Evolutionary conservation across 345 rosid genomes (phyloP), one percentile per base, ranked within the genome.

Genomic region (Lumnitzera littorea): DNA sequence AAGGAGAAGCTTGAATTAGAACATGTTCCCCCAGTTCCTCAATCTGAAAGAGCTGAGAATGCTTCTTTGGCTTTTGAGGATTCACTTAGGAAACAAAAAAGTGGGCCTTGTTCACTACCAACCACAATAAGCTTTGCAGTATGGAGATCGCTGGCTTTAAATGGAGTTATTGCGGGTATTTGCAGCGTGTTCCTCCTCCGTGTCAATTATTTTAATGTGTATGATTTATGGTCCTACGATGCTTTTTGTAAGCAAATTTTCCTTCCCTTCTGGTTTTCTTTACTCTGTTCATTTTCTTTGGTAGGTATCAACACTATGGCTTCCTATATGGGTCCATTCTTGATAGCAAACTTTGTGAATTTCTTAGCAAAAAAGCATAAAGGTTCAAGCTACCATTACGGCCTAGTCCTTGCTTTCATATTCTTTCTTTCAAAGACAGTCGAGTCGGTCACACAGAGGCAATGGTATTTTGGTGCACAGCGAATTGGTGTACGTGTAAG

Each of bases 391-490:
- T 63, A 72, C 56, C 58, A 5, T 14, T 56, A 77, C 24, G 95
- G 88, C 12, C 9, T 84, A 67, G 15, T 76, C 69, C 85, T 87
- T 23, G 82, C 88, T 0, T 71, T 67, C 36, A 61, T 80, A 64
- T 81, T 87, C 73, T 79, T 87, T 70, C 14, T 79, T 25, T 66
- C 95, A 3, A 87, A 87, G 77, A 84, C 79, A 20, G 70, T 74
- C 7, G 95, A 87, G 65, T 82, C 86, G 10, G 59, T 84, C 57
- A 75, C 82, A 48, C 88, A 84, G 63, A 50, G 88, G 36, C 85
- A 80, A 46, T 84, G 88, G 88, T 84, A 84, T 57, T 87, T 87
- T 24, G 91, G 88, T 46, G 80, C 95, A 55, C 84, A 80, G 60
- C 74, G 71, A 12, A 83, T 81, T 17, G 95, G 95, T 27, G 60